Conservation (phyloP, 495 filamentous ascomycete species). For the Hypoxylon intermedium region DNA sequence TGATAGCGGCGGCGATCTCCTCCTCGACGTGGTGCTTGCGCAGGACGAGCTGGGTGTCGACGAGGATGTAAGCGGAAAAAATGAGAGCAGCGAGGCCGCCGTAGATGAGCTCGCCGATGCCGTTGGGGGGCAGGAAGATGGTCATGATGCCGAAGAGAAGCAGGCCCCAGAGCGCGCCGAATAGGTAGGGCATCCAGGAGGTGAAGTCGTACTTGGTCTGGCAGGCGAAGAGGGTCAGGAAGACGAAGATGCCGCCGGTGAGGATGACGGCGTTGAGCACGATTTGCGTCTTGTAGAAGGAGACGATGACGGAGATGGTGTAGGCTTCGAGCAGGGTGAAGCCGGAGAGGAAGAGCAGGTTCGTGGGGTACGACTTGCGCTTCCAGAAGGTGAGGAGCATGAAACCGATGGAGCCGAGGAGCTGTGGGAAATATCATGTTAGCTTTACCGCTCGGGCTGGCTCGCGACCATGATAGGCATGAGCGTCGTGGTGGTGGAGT, state of each 20-base stretch:
- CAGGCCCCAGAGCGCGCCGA: conserved; percentile 86
- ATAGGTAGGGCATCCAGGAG: conserved; percentile 92
- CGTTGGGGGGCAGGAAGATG: conserved; percentile 80
- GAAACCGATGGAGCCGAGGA: conserved; percentile 81
- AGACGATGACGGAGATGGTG: conserved; percentile 87
- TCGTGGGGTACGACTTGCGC: conserved; percentile 93
- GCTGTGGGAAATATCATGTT: no score
- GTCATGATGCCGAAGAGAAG: conserved; percentile 92
- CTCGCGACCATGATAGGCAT: no score
- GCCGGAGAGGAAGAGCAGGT: conserved; percentile 87
- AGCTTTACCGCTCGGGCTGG: no score
- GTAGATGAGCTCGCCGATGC: conserved; percentile 82
- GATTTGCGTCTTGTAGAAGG: conserved; percentile 79
- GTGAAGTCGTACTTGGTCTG: conserved; percentile 99
- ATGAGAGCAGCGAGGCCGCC: conserved; percentile 80
- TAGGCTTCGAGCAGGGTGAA: conserved; percentile 97
- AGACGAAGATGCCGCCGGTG: conserved; percentile 91
- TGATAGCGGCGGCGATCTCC: conserved; percentile 96
- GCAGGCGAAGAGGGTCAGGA: conserved; percentile 91
- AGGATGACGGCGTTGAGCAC: conserved; percentile 91
- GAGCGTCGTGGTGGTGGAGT: conserved; percentile 10
- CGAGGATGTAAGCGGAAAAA: conserved; percentile 92
- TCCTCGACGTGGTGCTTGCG: conserved; percentile 97
- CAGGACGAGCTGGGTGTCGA: conserved; percentile 95
- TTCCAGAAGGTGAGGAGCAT: conserved; percentile 96